Evolutionary conservation across 345 rosid genomes (phyloP).

Genomic region (Populus euphratica): DNA sequence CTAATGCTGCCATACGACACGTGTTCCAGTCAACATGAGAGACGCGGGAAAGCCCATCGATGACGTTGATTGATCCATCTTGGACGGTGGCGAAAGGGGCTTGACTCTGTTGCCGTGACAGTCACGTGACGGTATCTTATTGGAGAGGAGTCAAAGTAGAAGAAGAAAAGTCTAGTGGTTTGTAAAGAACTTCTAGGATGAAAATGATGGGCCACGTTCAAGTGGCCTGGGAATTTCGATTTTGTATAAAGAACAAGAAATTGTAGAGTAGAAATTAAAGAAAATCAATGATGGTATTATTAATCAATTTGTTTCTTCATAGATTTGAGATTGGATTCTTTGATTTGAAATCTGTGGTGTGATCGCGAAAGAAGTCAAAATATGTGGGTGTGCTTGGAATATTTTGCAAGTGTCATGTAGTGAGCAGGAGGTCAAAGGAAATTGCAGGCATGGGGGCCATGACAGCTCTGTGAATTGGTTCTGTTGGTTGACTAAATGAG

Average conservation of each 20-base stretch:
- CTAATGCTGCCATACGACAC: background rate
- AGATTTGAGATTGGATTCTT: background rate
- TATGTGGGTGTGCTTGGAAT: background rate
- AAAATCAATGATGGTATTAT: background rate
- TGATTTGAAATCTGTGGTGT: background rate
- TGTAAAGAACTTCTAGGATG: background rate
- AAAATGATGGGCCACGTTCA: background rate
- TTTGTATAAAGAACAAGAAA: background rate
- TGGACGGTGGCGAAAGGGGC: background rate
- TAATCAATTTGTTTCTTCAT: background rate
- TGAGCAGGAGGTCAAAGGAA: background rate
- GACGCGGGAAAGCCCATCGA: background rate
- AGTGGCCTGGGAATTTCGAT: background rate
- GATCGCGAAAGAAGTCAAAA: background rate
- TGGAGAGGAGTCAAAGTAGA: background rate
- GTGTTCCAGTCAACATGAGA: background rate
- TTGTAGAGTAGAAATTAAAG: background rate
- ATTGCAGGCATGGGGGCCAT: background rate
- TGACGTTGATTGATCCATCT: background rate
- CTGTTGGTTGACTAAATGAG: background rate
- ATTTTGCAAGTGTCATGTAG: background rate
- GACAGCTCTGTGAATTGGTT: background rate
- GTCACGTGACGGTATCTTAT: background rate
- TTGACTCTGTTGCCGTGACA: background rate
- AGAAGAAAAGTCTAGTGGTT: background rate